Evolutionary conservation across 495 filamentous ascomycete genomes (phyloP), one percentile per base, ranked within the genome.

Genomic region (Neurospora sublineolata): DNA sequence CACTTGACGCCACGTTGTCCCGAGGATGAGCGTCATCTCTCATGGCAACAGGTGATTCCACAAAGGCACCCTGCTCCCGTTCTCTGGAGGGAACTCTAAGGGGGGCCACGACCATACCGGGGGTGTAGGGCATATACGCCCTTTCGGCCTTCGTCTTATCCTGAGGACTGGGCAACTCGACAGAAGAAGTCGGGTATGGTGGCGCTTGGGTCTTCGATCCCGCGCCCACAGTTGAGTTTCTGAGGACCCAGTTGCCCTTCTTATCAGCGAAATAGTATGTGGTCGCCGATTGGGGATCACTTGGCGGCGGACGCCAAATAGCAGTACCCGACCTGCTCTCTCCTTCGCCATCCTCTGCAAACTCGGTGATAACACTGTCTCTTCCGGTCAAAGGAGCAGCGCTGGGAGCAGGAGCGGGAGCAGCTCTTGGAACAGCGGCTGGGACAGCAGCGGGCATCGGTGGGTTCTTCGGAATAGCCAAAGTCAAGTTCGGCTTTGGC

Each of bases 321-420:
- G 71, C 75, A 40, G 77, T 74, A 41, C 77, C 77, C 14, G 77
- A 69, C 14, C 76, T 76, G 5, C 73, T 73, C 16, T 82, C 80
- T 39, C 75, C 64, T 52, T 84, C 80, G 12, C 80, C 82, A 72
- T 85, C 84, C 67, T 82, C 85, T 9, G 84, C 84, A 74, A 83
- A 83, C 58, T 84, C 83, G 20, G 85, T 83, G 12, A 83, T 73
- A 30, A 82, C 74, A 73, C 84, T 85, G 11, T 82, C 77, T 37
- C 81, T 73, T 69, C 74, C 67, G 74, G 73, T 75, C 71, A 60
- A 16, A 60, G 52, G 52, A 3, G 52, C 52, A 18, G 52, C 52
- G 52, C 6, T 64, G 14, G 52, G 70, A 67, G 72, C 68, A 60
- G 72, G 71, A 27, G 72, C 73, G 14, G 70, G 71, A 42, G 73